Evolutionary conservation across 164 flowering plant species (phyloP), one percentile per base, ranked within the genome.

Genomic region (Houttuynia cordata): DNA sequence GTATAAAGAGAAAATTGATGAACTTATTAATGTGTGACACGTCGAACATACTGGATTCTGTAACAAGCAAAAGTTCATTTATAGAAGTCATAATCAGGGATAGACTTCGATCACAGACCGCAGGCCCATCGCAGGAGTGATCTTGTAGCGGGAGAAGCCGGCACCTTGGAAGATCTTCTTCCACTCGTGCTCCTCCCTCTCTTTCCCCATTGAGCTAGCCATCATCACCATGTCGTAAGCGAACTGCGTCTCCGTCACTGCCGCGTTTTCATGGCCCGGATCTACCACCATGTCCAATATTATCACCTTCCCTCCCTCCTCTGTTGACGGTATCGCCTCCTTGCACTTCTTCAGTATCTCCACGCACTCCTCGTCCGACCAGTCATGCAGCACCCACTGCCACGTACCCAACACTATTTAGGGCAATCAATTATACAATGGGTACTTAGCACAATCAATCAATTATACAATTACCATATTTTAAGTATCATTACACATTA

Each of bases 261-360:
- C 67, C 14, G 22, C 53, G 0, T 76, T 66, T 8, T 45, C 78
- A 8, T 55, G 21, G 8, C 51, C 7, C 3, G 53, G 53, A 1
- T 71, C 56, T 39, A 77, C 56, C 47, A 78, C 81, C 10, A 72
- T 62, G 22, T 80, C 86, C 42, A 78, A 65, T 22, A 82, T 63
- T 2, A 82, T 70, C 58, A 82, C 81, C 62, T 78, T 80, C 49
- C 87, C 81, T 70, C 75, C 71, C 41, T 64, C 56, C 10, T 70
- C 79, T 40, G 57, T 72, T 23, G 59, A 53, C 7, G 66, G 40
- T 50, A 80, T 74, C 7, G 83, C 79, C 59, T 76, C 69, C 70
- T 57, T 75, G 70, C 80, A 71, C 49, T 50, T 64, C 69, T 64
- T 73, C 62, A 76, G 50, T 64, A 78, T 68, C 64, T 70, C 68